Percentiles rank a stretch among this genome's conserved stretches.
Evolutionary conservation across 495 filamentous ascomycete genomes (phyloP).

Genomic region (Aspergillus carlsbadensis): DNA sequence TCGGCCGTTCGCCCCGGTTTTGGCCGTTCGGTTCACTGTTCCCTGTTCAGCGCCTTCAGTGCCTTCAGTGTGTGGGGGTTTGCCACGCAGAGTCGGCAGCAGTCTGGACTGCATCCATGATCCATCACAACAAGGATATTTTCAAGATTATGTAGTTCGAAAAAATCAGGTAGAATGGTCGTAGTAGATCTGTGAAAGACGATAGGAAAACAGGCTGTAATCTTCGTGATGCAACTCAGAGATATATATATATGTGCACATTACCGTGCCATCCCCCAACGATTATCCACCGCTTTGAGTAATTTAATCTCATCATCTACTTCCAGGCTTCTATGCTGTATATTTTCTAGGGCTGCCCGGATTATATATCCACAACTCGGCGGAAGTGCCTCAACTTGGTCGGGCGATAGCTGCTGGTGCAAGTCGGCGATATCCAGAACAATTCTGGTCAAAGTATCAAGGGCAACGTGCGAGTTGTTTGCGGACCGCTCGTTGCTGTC

Average conservation of each 20-base stretch:
- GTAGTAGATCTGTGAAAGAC: too few relatives aligned
- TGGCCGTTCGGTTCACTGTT: too few relatives aligned
- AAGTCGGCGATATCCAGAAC: constrained; percentile 21
- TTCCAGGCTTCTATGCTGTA: neutral
- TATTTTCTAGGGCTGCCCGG: constrained; percentile 20
- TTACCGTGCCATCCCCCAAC: too few relatives aligned
- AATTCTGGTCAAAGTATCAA: constrained; percentile 24
- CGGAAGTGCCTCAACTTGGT: constrained; percentile 15
- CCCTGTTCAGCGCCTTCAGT: too few relatives aligned
- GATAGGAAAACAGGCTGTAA: too few relatives aligned
- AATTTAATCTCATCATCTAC: neutral
- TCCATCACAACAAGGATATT: neutral
- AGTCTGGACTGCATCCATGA: too few relatives aligned
- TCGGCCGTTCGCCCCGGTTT: too few relatives aligned
- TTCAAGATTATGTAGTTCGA: neutral
- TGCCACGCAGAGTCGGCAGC: too few relatives aligned
- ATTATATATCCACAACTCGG: constrained; percentile 25
- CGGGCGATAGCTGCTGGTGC: constrained; percentile 17
- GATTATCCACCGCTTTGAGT: neutral
- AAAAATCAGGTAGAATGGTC: too few relatives aligned
- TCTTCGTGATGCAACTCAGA: too few relatives aligned
- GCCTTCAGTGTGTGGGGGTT: too few relatives aligned
- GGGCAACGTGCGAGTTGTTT: constrained; percentile 12
- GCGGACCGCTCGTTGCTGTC: neutral
- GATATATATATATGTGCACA: too few relatives aligned